These are phyloP conservation scores for Gaeumannomyces sp. DNA, from an alignment of 2,329 filamentous ascomycete genomes.

Conservation along the genomic window DNA sequence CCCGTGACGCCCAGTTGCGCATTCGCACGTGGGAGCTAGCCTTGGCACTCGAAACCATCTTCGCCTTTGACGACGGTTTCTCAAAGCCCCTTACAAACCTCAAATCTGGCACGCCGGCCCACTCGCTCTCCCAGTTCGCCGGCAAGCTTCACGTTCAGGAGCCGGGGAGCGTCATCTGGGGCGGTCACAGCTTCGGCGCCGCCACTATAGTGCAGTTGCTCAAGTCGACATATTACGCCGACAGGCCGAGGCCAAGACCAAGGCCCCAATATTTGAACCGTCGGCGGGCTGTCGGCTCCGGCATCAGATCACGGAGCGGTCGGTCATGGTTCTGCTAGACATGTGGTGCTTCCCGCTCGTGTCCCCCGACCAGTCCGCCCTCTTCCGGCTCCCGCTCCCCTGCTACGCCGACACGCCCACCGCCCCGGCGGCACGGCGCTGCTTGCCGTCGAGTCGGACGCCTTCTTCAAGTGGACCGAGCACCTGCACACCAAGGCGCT, in stretches of 20 bases:
- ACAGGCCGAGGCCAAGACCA: conserved; percentile 35
- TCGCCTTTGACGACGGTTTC: conserved; percentile 55
- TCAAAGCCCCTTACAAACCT: conserved; percentile 40
- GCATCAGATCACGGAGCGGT: conserved; percentile 61
- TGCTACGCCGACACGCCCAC: conserved; percentile 48
- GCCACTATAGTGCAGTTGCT: conserved; percentile 69
- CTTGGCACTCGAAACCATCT: conserved; percentile 60
- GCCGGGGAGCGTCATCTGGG: conserved; percentile 68
- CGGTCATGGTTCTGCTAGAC: conserved; percentile 65
- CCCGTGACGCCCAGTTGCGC: conserved; percentile 64
- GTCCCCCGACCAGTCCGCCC: conserved; percentile 52
- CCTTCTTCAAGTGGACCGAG: conserved; percentile 71
- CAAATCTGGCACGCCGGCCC: conserved; percentile 38
- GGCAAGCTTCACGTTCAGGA: conserved; percentile 59
- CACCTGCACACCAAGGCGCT: conserved; percentile 66
- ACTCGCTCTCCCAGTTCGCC: conserved; percentile 52
- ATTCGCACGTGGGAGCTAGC: conserved; percentile 76
- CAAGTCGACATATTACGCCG: conserved; percentile 69
- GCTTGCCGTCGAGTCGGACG: conserved; percentile 67
- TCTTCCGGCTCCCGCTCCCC: conserved; percentile 69
- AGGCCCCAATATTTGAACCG: conserved; percentile 57
- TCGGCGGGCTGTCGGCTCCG: conserved; percentile 47
- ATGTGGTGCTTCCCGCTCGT: conserved; percentile 74
- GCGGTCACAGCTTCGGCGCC: conserved; percentile 77
- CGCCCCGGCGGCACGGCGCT: conserved; percentile 52